A percentile compares a stretch with the other conserved stretches of the same genome.
Evolutionary conservation across 768 basidiomycete species (phyloP).

Genomic region (Tylopilus balloui): DNA sequence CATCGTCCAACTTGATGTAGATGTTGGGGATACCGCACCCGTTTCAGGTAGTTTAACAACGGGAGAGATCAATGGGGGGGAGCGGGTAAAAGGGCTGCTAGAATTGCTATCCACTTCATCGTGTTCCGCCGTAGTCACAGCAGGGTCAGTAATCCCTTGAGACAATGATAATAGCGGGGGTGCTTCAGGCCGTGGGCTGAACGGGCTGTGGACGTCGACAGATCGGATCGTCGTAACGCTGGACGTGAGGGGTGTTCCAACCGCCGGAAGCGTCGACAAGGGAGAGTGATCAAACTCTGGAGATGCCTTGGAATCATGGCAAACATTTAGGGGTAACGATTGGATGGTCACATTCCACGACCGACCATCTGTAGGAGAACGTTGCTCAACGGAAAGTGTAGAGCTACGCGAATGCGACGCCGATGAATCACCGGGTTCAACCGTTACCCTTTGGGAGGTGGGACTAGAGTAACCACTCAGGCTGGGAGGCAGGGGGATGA

Average conservation of each 20-base stretch:
- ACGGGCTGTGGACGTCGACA: slow-evolving; percentile 19
- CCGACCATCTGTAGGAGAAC: slow-evolving; percentile 19
- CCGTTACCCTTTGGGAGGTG: slow-evolving; percentile 22
- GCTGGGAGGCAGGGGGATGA: slow-evolving; percentile 30
- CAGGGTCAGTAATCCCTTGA: slow-evolving; percentile 8
- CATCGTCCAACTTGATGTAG: slow-evolving; percentile 29
- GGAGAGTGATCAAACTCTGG: slow-evolving; percentile 28
- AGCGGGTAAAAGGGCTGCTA: slow-evolving; percentile 23
- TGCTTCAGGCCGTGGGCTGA: slow-evolving; percentile 29
- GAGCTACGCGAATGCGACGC: slow-evolving; percentile 29
- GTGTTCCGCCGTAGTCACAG: slow-evolving; percentile 3
- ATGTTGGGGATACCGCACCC: slow-evolving; percentile 18
- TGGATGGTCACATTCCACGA: slow-evolving; percentile 8
- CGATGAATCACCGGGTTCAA: slow-evolving; percentile 13
- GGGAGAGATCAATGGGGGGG: slow-evolving; percentile 28
- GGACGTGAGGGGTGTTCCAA: slow-evolving; percentile 28
- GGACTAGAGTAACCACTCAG: slow-evolving; percentile 31
- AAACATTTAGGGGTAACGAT: slow-evolving; percentile 8
- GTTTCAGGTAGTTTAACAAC: slow-evolving; percentile 28
- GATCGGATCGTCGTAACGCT: slow-evolving; percentile 11
- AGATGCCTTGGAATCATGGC: slow-evolving; percentile 8
- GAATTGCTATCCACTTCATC: slow-evolving; percentile 19
- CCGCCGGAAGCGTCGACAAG: slow-evolving; percentile 27
- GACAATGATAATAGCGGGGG: slow-evolving; percentile 18
- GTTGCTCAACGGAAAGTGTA: slow-evolving; percentile 29